Conservation (phyloP, 2,329 filamentous ascomycete genomes). For the Triangularia verruculosa region DNA sequence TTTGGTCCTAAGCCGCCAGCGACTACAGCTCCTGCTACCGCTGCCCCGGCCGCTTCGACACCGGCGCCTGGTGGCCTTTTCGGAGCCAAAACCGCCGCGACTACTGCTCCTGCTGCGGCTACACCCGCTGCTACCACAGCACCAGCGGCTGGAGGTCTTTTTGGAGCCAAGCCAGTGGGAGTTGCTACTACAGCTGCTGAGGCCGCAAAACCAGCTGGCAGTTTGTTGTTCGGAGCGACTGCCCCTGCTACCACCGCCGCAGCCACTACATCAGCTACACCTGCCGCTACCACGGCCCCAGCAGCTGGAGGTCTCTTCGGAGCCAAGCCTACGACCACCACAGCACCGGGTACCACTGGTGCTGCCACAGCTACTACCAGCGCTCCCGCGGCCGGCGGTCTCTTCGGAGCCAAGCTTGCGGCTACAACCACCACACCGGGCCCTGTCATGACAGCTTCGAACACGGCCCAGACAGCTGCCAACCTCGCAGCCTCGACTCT, state of each 20-base stretch:
- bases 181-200: conserved; percentile 7
- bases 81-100: conserved; percentile 17
- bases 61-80: conserved; percentile 27
- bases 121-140: conserved; percentile 24
- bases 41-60: conserved; percentile 11
- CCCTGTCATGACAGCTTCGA: conserved; percentile 21
- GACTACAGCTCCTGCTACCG: conserved; percentile 21
- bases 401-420: conserved; percentile 10
- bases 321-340: conserved; percentile 38
- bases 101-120: conserved; percentile 30
- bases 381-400: conserved; percentile 29
- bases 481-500: conserved; percentile 69
- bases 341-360: conserved; percentile 32
- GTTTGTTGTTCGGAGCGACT: conserved; percentile 24
- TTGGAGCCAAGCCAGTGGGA: conserved; percentile 12
- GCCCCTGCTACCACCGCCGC: conserved; percentile 22
- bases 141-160: conserved; percentile 12
- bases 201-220: conserved; percentile 1
- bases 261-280: conserved; percentile 8
- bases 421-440: conserved; percentile 30
- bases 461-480: conserved; percentile 31
- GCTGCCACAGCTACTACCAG: conserved; percentile 30
- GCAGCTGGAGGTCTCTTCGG: conserved; percentile 36
- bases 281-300: conserved; percentile 16
- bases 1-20: conserved; percentile 31